Percentiles rank a stretch among this genome's conserved stretches.
Evolutionary conservation across 495 filamentous ascomycete genomes (phyloP).

Genomic region (Penicillium pulvis): DNA sequence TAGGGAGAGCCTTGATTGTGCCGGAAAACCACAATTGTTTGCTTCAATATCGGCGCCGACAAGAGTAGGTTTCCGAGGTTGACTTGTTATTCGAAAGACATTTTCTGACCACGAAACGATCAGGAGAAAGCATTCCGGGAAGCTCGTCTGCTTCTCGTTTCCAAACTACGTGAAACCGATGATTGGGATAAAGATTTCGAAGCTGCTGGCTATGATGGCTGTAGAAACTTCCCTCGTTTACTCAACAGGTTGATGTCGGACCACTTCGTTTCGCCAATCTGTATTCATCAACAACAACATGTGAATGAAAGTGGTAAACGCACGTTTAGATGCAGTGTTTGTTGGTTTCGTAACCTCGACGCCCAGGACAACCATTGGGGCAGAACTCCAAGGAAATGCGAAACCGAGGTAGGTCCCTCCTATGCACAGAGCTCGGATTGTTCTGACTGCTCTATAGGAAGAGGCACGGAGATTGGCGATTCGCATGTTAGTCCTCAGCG

Average conservation of each 20-base stretch:
- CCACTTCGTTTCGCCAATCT: neutral
- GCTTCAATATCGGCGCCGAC: neutral
- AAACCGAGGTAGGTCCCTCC: neutral
- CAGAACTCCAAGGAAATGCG: too few relatives aligned
- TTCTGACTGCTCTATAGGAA: neutral
- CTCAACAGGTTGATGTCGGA: neutral
- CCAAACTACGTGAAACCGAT: conserved; percentile 4
- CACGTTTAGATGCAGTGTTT: too few relatives aligned
- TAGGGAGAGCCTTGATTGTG: neutral
- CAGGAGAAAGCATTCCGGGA: neutral
- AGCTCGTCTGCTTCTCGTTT: neutral
- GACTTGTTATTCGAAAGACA: neutral
- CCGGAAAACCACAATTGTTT: neutral
- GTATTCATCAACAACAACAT: neutral
- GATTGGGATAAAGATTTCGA: conserved; percentile 9
- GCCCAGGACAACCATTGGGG: too few relatives aligned
- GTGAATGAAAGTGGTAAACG: neutral
- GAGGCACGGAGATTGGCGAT: neutral
- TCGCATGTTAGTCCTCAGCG: neutral
- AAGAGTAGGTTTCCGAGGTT: neutral
- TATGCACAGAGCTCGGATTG: neutral
- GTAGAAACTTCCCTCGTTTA: neutral
- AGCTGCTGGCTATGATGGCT: neutral
- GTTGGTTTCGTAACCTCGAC: too few relatives aligned
- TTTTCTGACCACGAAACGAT: neutral